A percentile compares a stretch with the other conserved stretches of the same genome.
These are phyloP conservation scores for Lactifluus rugatus DNA, from an alignment of 768 basidiomycete species.

Conservation along the genomic window DNA sequence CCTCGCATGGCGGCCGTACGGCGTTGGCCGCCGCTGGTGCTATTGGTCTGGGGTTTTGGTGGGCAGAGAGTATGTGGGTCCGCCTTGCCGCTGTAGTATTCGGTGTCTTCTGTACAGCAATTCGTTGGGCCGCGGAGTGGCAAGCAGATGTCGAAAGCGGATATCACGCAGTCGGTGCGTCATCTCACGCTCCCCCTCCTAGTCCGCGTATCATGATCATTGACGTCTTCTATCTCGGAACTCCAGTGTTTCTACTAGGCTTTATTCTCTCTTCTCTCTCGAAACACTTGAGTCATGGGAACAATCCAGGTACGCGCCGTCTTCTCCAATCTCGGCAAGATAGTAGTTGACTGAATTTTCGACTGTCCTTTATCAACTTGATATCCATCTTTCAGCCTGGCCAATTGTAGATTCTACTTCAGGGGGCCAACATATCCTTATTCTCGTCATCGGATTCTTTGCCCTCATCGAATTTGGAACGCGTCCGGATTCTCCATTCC, in stretches of 20 bases:
- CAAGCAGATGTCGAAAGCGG: constrained; percentile 2
- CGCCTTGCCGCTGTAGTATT: constrained; percentile 15
- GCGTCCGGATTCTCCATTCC: constrained; percentile 28
- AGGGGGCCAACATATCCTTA: constrained; percentile 61
- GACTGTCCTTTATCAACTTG: not conserved
- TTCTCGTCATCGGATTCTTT: constrained; percentile 46
- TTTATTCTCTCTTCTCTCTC: constrained; percentile 55
- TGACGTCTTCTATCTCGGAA: not conserved
- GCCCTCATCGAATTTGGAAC: constrained; percentile 48
- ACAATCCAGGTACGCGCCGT: constrained; percentile 53
- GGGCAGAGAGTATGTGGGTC: constrained; percentile 16
- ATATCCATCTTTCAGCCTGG: constrained; percentile 48
- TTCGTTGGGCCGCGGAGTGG: constrained; percentile 19
- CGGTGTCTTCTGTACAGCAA: constrained; percentile 9
- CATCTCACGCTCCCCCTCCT: not conserved
- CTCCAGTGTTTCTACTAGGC: constrained; percentile 54
- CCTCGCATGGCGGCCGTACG: constrained; percentile 7
- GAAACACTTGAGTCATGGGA: constrained; percentile 72
- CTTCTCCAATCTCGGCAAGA: not conserved
- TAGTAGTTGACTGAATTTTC: too few relatives aligned
- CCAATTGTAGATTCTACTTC: constrained; percentile 57
- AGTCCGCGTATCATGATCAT: not conserved
- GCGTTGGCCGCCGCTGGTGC: constrained; percentile 3
- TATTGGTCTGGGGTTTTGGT: constrained; percentile 16
- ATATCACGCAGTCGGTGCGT: constrained; percentile 15